Evolutionary conservation across 345 rosid genomes (phyloP).

Genomic region (Lumnitzera littorea): DNA sequence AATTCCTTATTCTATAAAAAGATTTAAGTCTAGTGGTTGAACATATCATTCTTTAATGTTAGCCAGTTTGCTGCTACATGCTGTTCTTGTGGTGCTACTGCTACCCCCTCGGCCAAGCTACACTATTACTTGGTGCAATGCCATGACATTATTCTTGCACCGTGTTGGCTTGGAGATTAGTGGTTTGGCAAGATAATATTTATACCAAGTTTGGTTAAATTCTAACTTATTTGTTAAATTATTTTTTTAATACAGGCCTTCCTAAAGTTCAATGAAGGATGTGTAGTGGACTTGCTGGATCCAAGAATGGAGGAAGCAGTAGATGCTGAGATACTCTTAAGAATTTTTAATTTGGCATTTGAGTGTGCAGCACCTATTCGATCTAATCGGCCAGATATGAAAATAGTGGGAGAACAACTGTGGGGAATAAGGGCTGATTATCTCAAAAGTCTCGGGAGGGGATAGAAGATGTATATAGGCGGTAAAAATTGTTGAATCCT

Average conservation of each 20-base stretch:
- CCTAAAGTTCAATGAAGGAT: slow-evolving; percentile 58
- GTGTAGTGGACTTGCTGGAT: slow-evolving; percentile 48
- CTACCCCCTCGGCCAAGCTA: no score
- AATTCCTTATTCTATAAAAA: no score
- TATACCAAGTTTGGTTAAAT: not conserved
- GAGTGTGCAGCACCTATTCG: slow-evolving; percentile 83
- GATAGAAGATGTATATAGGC: slow-evolving; percentile 1
- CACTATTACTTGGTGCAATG: no score
- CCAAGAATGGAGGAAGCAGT: slow-evolving; percentile 51
- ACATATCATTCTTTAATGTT: no score
- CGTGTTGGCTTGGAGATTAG: no score
- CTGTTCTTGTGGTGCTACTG: no score
- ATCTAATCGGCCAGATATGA: slow-evolving; percentile 81
- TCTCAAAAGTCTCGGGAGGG: slow-evolving; percentile 32
- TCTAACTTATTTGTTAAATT: not conserved
- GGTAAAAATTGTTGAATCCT: no score
- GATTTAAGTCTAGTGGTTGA: no score
- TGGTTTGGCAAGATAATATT: no score
- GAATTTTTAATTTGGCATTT: slow-evolving; percentile 69
- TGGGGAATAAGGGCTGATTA: slow-evolving; percentile 87
- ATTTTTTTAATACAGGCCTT: slow-evolving; percentile 47
- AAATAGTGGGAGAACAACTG: slow-evolving; percentile 65
- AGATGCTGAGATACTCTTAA: slow-evolving; percentile 35
- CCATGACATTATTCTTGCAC: no score
- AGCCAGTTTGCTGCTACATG: no score